These are phyloP conservation scores for Monilinia fructigena DNA, from an alignment of 2,329 filamentous ascomycete genomes.

Conservation along the genomic window DNA sequence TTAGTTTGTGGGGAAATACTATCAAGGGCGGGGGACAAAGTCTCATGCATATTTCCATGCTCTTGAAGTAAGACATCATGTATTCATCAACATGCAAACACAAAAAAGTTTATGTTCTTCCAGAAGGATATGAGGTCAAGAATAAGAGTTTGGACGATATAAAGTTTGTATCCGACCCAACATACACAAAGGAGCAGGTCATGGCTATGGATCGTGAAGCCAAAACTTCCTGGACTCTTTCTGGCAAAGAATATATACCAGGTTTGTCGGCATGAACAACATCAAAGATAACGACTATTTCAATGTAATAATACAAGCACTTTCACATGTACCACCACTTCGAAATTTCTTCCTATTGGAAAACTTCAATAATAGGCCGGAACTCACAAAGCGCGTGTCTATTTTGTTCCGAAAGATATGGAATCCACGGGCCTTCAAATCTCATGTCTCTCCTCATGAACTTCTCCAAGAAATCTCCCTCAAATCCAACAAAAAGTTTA, in stretches of 20 bases:
- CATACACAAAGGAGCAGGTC: constrained; percentile 78
- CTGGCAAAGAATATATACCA: constrained; percentile 81
- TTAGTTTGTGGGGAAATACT: constrained; percentile 98
- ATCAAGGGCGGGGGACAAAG: constrained; percentile 86
- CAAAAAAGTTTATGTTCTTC: constrained; percentile 89
- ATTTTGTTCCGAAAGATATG: constrained; percentile 95
- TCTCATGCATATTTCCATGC: constrained; percentile 98
- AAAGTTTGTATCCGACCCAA: constrained; percentile 94
- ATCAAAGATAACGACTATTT: constrained; percentile 99
- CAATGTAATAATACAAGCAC: constrained; percentile 88
- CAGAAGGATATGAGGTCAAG: constrained; percentile 94
- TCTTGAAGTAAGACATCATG: constrained; percentile 91
- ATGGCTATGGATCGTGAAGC: constrained; percentile 69
- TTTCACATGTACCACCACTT: constrained; percentile 85
- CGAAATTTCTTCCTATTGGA: constrained; percentile 91
- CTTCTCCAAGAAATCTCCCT: constrained; percentile 91
- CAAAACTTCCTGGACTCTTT: constrained; percentile 70
- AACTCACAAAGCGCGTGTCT: constrained; percentile 84
- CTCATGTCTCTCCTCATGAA: constrained; percentile 95
- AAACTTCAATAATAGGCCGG: constrained; percentile 69
- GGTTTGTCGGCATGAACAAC: constrained; percentile 99
- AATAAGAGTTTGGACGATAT: constrained; percentile 96
- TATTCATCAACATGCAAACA: constrained; percentile 96
- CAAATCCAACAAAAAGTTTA: constrained; percentile 88
- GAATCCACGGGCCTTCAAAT: constrained; percentile 95